phyloP scores from a whole-genome alignment of 2,329 filamentous ascomycete genomes.

The Davidsoniella neocaledoniae region DNA sequence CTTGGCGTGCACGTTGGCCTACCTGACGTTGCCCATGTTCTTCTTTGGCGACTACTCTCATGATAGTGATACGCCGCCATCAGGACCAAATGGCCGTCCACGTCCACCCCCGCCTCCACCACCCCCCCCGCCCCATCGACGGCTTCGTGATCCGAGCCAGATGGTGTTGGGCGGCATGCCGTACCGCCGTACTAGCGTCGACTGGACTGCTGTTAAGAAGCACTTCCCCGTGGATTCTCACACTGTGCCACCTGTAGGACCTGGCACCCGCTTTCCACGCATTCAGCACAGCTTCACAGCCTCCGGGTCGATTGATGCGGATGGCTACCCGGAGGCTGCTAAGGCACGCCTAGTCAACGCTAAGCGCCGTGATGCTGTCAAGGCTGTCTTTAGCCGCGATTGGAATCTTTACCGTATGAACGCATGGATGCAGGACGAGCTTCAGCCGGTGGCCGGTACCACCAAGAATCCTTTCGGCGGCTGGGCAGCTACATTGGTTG shows the following conservation, averaged over 20 bases:
- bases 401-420: slow-evolving; percentile 34
- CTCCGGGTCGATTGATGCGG: slow-evolving; percentile 11
- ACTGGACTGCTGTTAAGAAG: slow-evolving; percentile 19
- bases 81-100: not conserved
- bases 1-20: slow-evolving; percentile 3
- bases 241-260: slow-evolving; percentile 19
- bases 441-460: slow-evolving; percentile 30
- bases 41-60: not conserved
- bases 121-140: not conserved
- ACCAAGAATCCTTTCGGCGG: slow-evolving; percentile 32
- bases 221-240: slow-evolving; percentile 19
- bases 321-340: not conserved
- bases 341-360: slow-evolving; percentile 3
- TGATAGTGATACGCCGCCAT: not conserved
- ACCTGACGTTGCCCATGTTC: slow-evolving; percentile 7
- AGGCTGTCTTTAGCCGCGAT: slow-evolving; percentile 25
- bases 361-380: slow-evolving; percentile 23
- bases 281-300: slow-evolving; percentile 25
- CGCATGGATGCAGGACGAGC: slow-evolving; percentile 37
- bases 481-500: slow-evolving; percentile 43
- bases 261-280: slow-evolving; percentile 16
- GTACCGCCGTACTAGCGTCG: slow-evolving; percentile 18
- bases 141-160: not conserved
- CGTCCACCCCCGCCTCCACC: not conserved
- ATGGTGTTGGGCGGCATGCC: slow-evolving; percentile 7